These are phyloP conservation scores for Falciphora oryzae DNA, from an alignment of 2,329 filamentous ascomycete genomes.

Conservation along the genomic window DNA sequence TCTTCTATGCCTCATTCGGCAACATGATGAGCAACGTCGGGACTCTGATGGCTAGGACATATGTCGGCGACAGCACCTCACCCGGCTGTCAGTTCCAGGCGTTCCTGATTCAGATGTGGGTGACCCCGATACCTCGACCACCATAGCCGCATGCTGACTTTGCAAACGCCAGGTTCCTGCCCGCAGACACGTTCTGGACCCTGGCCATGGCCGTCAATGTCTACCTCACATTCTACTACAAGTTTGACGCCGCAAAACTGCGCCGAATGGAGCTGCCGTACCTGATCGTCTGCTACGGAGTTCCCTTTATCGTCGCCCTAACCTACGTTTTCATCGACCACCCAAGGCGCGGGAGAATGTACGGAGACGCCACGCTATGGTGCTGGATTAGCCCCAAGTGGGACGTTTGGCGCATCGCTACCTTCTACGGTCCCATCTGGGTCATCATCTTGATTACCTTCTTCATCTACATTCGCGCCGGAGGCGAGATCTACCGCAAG, in stretches of 20 bases:
- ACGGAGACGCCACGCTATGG: constrained; percentile 73
- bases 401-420: constrained; percentile 66
- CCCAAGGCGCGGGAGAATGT: constrained; percentile 46
- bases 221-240: constrained; percentile 72
- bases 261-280: constrained; percentile 67
- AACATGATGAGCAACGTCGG: constrained; percentile 74
- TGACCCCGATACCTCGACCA: constrained; percentile 8
- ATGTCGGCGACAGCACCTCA: constrained; percentile 40
- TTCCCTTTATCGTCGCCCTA: constrained; percentile 65
- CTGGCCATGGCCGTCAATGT: constrained; percentile 81
- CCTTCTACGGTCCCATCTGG: constrained; percentile 72
- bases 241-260: constrained; percentile 60
- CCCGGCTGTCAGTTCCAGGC: constrained; percentile 66
- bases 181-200: constrained; percentile 70
- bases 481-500: constrained; percentile 61
- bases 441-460: constrained; percentile 55
- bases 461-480: constrained; percentile 61
- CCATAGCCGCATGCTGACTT: neutral
- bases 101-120: constrained; percentile 77
- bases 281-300: constrained; percentile 62
- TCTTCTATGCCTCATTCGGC: constrained; percentile 78
- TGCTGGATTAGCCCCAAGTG: constrained; percentile 68
- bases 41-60: constrained; percentile 64
- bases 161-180: constrained; percentile 59
- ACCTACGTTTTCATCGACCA: constrained; percentile 60